Conservation (phyloP, 345 rosid genomes). For the Cochlearia excelsa region DNA sequence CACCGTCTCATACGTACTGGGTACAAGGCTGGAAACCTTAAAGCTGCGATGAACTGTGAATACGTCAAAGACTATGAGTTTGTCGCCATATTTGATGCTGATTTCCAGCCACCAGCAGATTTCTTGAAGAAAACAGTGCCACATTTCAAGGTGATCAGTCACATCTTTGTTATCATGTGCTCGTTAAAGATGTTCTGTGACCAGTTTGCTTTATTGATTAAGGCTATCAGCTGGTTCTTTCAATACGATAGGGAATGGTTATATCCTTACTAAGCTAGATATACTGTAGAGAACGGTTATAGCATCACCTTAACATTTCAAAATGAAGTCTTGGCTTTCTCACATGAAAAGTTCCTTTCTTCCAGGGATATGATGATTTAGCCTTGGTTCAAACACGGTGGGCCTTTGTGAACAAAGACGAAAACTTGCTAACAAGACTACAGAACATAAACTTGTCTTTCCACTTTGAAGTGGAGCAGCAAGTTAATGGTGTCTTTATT, state of each 20-base stretch:
- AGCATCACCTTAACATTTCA: too few species aligned
- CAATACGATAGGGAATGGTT: neutral
- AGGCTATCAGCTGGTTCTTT: neutral
- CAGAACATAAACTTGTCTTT: conserved; percentile 84
- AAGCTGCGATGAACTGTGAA: conserved; percentile 88
- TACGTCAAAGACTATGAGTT: conserved; percentile 79
- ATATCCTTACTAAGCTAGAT: neutral
- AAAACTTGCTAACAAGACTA: conserved; percentile 85
- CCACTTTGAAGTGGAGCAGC: conserved; percentile 94
- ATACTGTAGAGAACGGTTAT: too few species aligned
- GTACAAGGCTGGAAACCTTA: conserved; percentile 90
- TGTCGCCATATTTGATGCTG: conserved; percentile 88
- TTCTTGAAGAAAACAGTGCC: conserved; percentile 84
- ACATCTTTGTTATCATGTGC: neutral
- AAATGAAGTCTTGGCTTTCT: neutral
- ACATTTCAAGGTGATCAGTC: conserved; percentile 59
- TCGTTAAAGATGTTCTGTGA: neutral
- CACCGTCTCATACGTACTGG: conserved; percentile 88
- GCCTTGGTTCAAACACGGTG: conserved; percentile 89
- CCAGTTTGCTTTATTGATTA: neutral
- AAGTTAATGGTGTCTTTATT: conserved; percentile 77
- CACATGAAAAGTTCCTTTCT: conserved; percentile 1
- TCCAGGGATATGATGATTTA: conserved; percentile 67
- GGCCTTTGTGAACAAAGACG: conserved; percentile 87
- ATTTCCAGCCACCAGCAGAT: conserved; percentile 87